Percentiles rank a stretch among this genome's conserved stretches.
phyloP scores from a whole-genome alignment of 2,329 filamentous ascomycete genomes.

The Ceratocystis destructans region DNA sequence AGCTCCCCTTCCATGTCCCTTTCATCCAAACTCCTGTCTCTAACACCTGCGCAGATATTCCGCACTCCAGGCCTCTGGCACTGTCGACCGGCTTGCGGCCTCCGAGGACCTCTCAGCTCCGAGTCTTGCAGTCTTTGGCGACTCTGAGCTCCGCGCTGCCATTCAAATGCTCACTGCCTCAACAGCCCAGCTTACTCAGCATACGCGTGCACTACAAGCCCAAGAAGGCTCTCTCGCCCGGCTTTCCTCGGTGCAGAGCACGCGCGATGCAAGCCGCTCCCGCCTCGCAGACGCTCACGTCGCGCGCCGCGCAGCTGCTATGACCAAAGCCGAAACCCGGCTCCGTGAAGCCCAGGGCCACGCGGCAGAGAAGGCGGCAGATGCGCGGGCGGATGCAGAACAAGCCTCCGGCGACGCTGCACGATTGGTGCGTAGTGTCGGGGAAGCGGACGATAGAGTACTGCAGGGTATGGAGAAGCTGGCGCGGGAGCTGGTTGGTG shows the following conservation, averaged over 20 bases:
- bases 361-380: not conserved
- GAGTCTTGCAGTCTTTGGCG: slow-evolving; percentile 37
- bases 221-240: slow-evolving; percentile 28
- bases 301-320: not conserved
- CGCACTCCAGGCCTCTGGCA: slow-evolving; percentile 35
- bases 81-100: slow-evolving; percentile 34
- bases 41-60: slow-evolving; percentile 32
- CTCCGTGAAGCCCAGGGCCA: not conserved
- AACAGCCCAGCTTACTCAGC: slow-evolving; percentile 49
- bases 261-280: slow-evolving; percentile 38
- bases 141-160: slow-evolving; percentile 46
- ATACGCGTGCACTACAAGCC: slow-evolving; percentile 45
- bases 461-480: slow-evolving; percentile 53
- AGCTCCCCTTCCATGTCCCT: slow-evolving; percentile 20
- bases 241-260: no score
- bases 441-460: slow-evolving; percentile 43
- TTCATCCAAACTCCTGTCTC: not conserved
- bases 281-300: slow-evolving; percentile 34
- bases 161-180: slow-evolving; percentile 51
- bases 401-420: no score
- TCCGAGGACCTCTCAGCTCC: slow-evolving; percentile 32
- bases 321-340: not conserved
- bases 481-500: slow-evolving; percentile 43
- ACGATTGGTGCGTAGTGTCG: not conserved
- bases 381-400: not conserved